These are phyloP conservation scores for Termitomyces sp. DNA, from an alignment of 768 basidiomycete species.

Conservation along the genomic window DNA sequence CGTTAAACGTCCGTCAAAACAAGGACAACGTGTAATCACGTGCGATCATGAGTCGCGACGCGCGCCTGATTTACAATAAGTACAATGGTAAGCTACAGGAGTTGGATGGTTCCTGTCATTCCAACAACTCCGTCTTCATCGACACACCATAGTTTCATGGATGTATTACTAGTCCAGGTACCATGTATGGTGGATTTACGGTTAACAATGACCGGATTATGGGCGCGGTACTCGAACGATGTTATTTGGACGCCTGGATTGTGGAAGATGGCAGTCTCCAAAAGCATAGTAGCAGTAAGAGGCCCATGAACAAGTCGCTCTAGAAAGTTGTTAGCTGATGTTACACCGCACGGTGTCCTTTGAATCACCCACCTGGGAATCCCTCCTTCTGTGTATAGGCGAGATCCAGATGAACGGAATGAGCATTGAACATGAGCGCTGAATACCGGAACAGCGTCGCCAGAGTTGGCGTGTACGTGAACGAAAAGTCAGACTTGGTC, in stretches of 20 bases:
- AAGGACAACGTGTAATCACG: slow-evolving; percentile 12
- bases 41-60: slow-evolving; percentile 2
- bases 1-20: slow-evolving; percentile 10
- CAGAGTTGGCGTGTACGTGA: slow-evolving; percentile 59
- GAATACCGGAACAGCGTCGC: slow-evolving; percentile 83
- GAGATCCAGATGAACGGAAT: slow-evolving; percentile 79
- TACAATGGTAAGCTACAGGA: slow-evolving; percentile 3
- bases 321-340: slow-evolving; percentile 17
- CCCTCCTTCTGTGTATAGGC: slow-evolving; percentile 69
- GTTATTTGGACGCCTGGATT: slow-evolving; percentile 41
- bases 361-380: slow-evolving; percentile 63
- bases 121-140: slow-evolving; percentile 56
- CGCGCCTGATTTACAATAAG: not conserved
- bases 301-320: slow-evolving; percentile 86
- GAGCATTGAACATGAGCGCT: slow-evolving; percentile 81
- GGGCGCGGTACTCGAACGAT: slow-evolving; percentile 65
- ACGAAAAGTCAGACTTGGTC: slow-evolving; percentile 46
- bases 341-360: not conserved
- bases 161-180: slow-evolving; percentile 31
- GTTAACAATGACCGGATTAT: slow-evolving; percentile 57
- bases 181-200: slow-evolving; percentile 42
- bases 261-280: slow-evolving; percentile 53
- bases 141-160: slow-evolving; percentile 50
- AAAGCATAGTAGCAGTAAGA: slow-evolving; percentile 71
- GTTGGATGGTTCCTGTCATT: slow-evolving; percentile 53